phyloP scores from a whole-genome alignment of 495 filamentous ascomycete species.

The Xylaria telfairii region DNA sequence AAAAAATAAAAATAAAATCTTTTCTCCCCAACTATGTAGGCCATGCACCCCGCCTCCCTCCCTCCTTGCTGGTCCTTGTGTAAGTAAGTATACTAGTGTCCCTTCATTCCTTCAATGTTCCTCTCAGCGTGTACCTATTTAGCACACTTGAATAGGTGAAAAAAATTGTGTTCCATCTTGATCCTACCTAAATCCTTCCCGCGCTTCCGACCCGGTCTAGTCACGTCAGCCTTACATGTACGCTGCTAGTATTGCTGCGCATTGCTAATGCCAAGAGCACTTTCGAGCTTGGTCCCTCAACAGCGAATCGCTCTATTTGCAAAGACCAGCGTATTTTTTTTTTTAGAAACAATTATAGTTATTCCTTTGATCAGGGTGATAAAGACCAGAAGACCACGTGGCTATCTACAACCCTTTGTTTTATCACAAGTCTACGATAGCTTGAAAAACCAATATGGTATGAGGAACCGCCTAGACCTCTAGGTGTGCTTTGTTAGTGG shows the following conservation, averaged over 20 bases:
- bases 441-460: neutral
- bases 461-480: neutral
- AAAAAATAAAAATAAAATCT: neutral
- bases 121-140: neutral
- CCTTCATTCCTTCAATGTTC: too few species aligned
- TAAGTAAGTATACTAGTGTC: neutral
- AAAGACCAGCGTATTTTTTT: neutral
- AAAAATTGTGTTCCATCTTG: neutral
- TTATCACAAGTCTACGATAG: neutral
- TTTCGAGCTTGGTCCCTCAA: neutral
- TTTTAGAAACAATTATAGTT: neutral
- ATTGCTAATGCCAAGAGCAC: neutral
- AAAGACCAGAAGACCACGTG: too few species aligned
- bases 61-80: neutral
- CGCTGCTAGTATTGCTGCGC: neutral
- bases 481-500: neutral
- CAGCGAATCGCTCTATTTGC: neutral
- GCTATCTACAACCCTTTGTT: neutral
- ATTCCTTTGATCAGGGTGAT: neutral
- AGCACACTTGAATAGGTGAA: neutral
- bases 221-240: slow-evolving; percentile 14
- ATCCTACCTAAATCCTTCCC: neutral
- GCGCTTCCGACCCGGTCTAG: neutral
- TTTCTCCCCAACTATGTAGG: too few species aligned
- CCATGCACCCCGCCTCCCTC: too few species aligned